Evolutionary conservation across 2,329 filamentous ascomycete genomes (phyloP), one percentile per base, ranked within the genome.

Genomic region (Verticillium klebahnii): DNA sequence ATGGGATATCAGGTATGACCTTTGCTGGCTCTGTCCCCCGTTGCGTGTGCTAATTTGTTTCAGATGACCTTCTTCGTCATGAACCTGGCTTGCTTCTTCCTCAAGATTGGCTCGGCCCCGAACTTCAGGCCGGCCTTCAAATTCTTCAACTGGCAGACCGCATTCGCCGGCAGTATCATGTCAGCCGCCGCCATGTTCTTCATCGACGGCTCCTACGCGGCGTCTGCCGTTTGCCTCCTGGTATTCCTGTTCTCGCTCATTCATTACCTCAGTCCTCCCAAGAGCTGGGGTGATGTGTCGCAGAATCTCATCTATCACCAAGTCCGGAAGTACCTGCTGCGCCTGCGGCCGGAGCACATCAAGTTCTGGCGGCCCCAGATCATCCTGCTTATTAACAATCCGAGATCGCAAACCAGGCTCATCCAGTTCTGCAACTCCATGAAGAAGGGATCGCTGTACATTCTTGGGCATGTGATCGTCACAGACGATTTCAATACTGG

Each of bases 361-460:
- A 96, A 96, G 70, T 96, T 96, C 72, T 96, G 93, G 92, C 84
- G 92, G 59, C 92, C 92, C 0, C 92, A 96, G 66, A 93, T 96
- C 54, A 84, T 96, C 57, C 81, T 96, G 0, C 85, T 96, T 60
- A 86, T 95, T 66, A 95, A 94, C 70, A 86, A 95, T 68, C 90
- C 92, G 4, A 84, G 92, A n/a, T 84, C 84, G 6, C 91, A 95
- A 71, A 92, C 90, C 60, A 89, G 91, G 52, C 82, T 96, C 50
- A 94, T 96, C 2, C 91, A 93, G 63, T 96, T 96, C 68, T 96
- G 92, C 75, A 96, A 96, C 72, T 93, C 91, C 0, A 78, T 96
- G 72, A 96, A 96, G 72, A 96, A 96, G 70, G 93, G 92, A 0
- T 88, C 87, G 0, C 74, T 96, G 1, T 96, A 95, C 72, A 90